Evolutionary conservation across 1,139 yeast genomes (phyloP).

Genomic region (Yamadazyma mexicana): DNA sequence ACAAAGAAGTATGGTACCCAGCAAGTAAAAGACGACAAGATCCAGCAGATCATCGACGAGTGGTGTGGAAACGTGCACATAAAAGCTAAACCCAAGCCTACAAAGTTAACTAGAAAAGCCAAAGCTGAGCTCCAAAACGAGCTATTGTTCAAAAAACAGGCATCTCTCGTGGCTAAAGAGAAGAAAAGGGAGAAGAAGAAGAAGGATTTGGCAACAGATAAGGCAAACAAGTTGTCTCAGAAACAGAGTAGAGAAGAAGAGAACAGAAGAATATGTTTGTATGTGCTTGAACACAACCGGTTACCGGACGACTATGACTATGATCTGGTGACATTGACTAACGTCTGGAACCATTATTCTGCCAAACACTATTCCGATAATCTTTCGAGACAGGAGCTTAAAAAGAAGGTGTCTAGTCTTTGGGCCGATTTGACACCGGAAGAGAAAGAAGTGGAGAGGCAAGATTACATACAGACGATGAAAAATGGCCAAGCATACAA

Average conservation of each 20-base stretch:
- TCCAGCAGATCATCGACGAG: slow-evolving; percentile 23
- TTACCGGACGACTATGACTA: slow-evolving; percentile 11
- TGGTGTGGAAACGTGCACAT: slow-evolving; percentile 23
- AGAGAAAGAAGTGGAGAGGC: slow-evolving; percentile 9
- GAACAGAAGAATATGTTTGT: slow-evolving; percentile 4
- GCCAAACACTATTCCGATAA: slow-evolving; percentile 18
- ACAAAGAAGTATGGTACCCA: slow-evolving; percentile 12
- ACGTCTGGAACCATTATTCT: slow-evolving; percentile 38
- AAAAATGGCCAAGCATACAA: slow-evolving; percentile 31
- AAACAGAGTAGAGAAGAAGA: slow-evolving; percentile 4
- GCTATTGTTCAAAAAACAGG: slow-evolving; percentile 25
- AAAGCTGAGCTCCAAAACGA: slow-evolving; percentile 18
- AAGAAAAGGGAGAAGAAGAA: slow-evolving; percentile 2
- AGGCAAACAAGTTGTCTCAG: background rate
- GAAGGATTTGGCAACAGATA: slow-evolving; percentile 2
- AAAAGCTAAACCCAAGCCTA: slow-evolving; percentile 19
- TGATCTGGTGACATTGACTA: slow-evolving; percentile 23
- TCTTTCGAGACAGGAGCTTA: slow-evolving; percentile 4
- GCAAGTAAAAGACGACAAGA: slow-evolving; percentile 5
- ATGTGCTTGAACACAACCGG: slow-evolving; percentile 12
- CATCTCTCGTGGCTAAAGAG: slow-evolving; percentile 5
- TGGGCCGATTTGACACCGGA: slow-evolving; percentile 29
- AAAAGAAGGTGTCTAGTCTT: slow-evolving; percentile 6
- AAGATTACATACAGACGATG: slow-evolving; percentile 29
- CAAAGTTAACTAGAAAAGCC: slow-evolving; percentile 20